These are phyloP conservation scores for Prunus yedoensis DNA, from an alignment of 331 rosid genomes.

Conservation along the genomic window DNA sequence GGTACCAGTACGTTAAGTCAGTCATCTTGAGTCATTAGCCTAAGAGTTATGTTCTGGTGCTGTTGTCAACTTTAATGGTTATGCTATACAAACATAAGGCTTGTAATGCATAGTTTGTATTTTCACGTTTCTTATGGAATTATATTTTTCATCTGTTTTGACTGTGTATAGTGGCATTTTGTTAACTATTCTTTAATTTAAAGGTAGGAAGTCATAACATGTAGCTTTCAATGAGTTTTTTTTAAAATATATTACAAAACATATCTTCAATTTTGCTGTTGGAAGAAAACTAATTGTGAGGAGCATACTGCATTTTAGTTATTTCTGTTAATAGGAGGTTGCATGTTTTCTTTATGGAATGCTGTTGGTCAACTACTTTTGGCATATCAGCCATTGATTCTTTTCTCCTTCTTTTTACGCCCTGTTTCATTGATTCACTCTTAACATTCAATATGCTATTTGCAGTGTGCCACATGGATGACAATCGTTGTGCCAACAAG, in stretches of 20 bases:
- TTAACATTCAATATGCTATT: constrained; percentile 7
- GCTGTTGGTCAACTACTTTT: not conserved
- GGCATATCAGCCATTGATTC: not conserved
- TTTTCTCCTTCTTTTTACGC: not conserved
- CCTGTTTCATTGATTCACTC: constrained; percentile 1
- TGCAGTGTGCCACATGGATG: constrained; percentile 99
- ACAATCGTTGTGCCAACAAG: constrained; percentile 92
- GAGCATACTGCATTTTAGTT: not conserved
- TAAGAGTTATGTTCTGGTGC: constrained; percentile 11
- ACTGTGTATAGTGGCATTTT: not conserved
- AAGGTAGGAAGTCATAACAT: not conserved
- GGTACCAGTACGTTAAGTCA: constrained; percentile 48
- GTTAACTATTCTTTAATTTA: not conserved
- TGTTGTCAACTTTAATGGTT: constrained; percentile 18
- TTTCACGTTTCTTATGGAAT: not conserved
- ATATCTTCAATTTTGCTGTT: not conserved
- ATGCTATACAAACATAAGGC: not conserved
- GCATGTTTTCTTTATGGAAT: not conserved
- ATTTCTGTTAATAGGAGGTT: not conserved
- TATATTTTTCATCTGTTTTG: not conserved
- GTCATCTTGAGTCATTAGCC: constrained; percentile 15
- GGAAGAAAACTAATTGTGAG: not conserved
- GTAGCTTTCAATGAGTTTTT: not conserved
- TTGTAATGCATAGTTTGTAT: not conserved
- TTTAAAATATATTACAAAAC: not conserved